Percentiles rank a stretch among this genome's conserved stretches.
Conservation (phyloP, 805 yeast genomes). For the Tetrapisispora iriomotensis region DNA sequence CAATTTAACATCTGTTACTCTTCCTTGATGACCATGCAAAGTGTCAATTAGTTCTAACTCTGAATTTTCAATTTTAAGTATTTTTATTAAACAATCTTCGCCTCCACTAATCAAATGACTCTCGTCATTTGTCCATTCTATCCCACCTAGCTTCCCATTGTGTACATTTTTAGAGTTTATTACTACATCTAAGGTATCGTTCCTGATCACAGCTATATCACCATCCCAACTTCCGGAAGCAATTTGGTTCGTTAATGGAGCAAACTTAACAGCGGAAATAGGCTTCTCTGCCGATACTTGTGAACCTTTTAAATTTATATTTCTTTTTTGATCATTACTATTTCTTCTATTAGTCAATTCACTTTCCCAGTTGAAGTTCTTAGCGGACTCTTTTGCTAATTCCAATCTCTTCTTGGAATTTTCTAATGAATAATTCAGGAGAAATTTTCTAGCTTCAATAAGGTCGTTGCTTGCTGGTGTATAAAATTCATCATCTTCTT, state of each 20-base stretch:
- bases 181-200: slow-evolving; percentile 29
- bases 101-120: slow-evolving; percentile 35
- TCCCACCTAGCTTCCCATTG: slow-evolving; percentile 57
- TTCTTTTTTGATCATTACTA: slow-evolving; percentile 28
- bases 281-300: slow-evolving; percentile 66
- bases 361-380: slow-evolving; percentile 31
- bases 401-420: slow-evolving; percentile 36
- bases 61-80: slow-evolving; percentile 26
- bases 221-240: slow-evolving; percentile 87
- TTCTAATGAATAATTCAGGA: slow-evolving; percentile 44
- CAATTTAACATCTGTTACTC: slow-evolving; percentile 52
- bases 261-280: slow-evolving; percentile 45
- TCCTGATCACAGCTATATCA: slow-evolving; percentile 40
- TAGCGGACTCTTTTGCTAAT: slow-evolving; percentile 25
- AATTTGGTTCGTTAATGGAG: slow-evolving; percentile 29
- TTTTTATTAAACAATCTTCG: slow-evolving; percentile 33
- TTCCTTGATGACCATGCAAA: slow-evolving; percentile 37
- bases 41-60: slow-evolving; percentile 13
- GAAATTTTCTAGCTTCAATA: slow-evolving; percentile 38
- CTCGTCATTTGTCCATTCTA: slow-evolving; percentile 49
- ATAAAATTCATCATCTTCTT: slow-evolving; percentile 67
- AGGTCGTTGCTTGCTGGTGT: slow-evolving; percentile 65
- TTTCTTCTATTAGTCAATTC: slow-evolving; percentile 40
- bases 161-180: slow-evolving; percentile 22
- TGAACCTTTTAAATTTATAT: slow-evolving; percentile 47